These are phyloP conservation scores for Lepraria neglecta DNA, from an alignment of 495 filamentous ascomycete genomes.

Conservation along the genomic window DNA sequence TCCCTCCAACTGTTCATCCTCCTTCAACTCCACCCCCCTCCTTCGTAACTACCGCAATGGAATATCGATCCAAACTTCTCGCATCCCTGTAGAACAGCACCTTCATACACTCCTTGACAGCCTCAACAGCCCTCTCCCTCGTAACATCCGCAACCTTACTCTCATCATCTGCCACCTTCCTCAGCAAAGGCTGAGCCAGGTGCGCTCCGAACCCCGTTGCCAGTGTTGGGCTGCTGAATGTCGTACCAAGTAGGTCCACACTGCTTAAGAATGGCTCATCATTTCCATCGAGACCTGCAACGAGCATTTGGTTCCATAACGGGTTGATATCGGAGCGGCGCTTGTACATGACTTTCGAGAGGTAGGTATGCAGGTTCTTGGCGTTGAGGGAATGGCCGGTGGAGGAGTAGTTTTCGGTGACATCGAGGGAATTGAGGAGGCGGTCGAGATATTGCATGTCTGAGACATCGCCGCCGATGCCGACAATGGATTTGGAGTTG, in stretches of 20 bases:
- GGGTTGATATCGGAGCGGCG: conserved; percentile 94
- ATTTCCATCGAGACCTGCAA: conserved; percentile 77
- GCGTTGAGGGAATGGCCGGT: conserved; percentile 58
- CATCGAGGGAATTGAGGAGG: conserved; percentile 74
- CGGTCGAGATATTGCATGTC: conserved; percentile 99
- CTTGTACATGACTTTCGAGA: conserved; percentile 88
- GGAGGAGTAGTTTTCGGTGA: conserved; percentile 77
- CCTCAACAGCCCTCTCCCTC: conserved; percentile 69
- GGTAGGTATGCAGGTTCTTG: conserved; percentile 92
- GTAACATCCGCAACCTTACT: conserved; percentile 57
- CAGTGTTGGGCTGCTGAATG: conserved; percentile 76
- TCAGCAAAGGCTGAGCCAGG: conserved; percentile 85
- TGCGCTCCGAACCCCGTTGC: conserved; percentile 93
- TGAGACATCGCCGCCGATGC: conserved; percentile 89
- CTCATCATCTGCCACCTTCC: conserved; percentile 75
- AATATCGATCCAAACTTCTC: conserved; percentile 83
- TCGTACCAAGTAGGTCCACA: conserved; percentile 88
- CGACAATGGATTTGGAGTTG: conserved; percentile 62
- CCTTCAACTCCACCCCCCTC: conserved; percentile 73
- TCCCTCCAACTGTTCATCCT: conserved; percentile 66
- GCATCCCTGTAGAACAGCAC: conserved; percentile 97
- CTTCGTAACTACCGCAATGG: conserved; percentile 80
- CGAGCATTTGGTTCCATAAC: conserved; percentile 89
- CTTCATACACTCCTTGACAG: conserved; percentile 91
- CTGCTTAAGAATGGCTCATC: conserved; percentile 80